Evolutionary conservation across 495 filamentous ascomycete genomes (phyloP), one percentile per base, ranked within the genome.

Genomic region (Penicillium manginii): DNA sequence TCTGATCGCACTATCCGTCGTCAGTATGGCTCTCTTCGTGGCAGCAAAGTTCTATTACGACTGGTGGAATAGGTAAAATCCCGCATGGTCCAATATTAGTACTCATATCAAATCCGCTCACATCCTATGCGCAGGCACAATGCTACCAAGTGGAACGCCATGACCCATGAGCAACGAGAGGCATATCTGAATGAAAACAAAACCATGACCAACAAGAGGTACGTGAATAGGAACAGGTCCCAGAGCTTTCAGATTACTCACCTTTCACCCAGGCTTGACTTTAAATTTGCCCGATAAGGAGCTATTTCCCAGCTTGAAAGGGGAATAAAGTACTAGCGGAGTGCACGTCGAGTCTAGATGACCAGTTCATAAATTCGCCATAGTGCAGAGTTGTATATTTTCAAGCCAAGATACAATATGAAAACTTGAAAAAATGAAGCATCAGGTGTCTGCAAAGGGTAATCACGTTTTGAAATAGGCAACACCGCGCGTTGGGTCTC

Each of bases 201-300:
- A 3, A 86, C 87, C 59, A 75, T 78, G 59, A 88, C 88, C 23
- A 90, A 87, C 60, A 91, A 91, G 71, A 77, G 89, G 74, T 78
- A 14, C 2, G 35, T n/a, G 2, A 37, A 5, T 37, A 10, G 4
- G 12, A 10, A 37, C 14, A 12, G 12, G 12, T 14, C 35, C 12
- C 12, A 37, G 12, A 5, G n/a, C 35, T 37, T 37, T 12, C 15
- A 4, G 35, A 0, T 10, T 14, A 37, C 35, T 37, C 4, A 37
- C 9, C 19, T 5, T 9, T 19, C 19, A 45, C 8, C 2, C 10
- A 45, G 40, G 19, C 40, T 45, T 19, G 40, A 45, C 11, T 45
- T 45, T 45, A n/a, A n/a, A 19, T 45, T 45, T 21, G 40, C 40
- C 35, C 35, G 35, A 8, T 37, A 37, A n/a, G 14, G 5, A 29